phyloP scores from a whole-genome alignment of 2,329 filamentous ascomycete species.

The Fusarium sp. region DNA sequence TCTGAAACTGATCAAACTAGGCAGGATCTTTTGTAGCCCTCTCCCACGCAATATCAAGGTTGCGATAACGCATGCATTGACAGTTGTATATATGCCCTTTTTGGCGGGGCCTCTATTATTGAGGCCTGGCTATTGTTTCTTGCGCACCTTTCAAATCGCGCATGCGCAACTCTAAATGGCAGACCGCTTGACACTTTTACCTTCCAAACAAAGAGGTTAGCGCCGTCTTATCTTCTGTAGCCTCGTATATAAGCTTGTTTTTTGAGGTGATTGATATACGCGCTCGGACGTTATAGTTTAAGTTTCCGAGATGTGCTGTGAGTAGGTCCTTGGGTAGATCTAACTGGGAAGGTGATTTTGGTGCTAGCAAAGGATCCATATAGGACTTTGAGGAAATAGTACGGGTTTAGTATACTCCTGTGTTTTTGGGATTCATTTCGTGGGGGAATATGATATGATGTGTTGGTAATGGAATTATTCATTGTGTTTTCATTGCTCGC shows the following conservation, averaged over 20 bases:
- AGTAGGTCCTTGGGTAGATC: background rate
- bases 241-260: slow-evolving; percentile 1
- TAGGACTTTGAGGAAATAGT: background rate
- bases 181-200: slow-evolving; percentile 1
- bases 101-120: background rate
- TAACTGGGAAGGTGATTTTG: slow-evolving; percentile 4
- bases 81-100: background rate
- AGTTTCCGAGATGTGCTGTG: background rate
- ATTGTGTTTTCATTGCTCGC: too few species aligned
- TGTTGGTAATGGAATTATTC: background rate
- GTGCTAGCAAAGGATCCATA: background rate
- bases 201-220: slow-evolving; percentile 22
- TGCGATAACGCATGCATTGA: slow-evolving; percentile 28
- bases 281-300: background rate
- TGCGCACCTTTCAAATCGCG: slow-evolving; percentile 1
- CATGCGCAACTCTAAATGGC: background rate
- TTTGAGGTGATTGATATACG: slow-evolving; percentile 2
- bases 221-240: slow-evolving; percentile 18
- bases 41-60: slow-evolving; percentile 21
- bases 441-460: background rate
- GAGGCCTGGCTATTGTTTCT: background rate
- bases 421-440: background rate
- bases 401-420: background rate
- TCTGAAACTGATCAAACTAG: slow-evolving; percentile 18
- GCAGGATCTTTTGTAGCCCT: slow-evolving; percentile 28